Evolutionary conservation across 768 basidiomycete species (phyloP).

Genomic region (Tulasnella sp.): DNA sequence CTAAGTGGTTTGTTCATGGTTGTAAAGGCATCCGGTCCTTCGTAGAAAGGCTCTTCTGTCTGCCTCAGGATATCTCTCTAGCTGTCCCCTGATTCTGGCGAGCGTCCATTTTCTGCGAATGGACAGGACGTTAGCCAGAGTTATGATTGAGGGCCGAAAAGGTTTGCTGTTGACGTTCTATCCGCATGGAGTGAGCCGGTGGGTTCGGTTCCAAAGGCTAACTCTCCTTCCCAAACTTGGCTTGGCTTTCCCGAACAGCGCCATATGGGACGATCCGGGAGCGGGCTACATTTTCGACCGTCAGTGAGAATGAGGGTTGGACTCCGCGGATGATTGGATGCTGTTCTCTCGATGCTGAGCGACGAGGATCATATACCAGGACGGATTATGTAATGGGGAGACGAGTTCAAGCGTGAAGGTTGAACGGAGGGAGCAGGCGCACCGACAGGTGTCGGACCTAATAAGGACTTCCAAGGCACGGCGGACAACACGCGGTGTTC

Average conservation of each 20-base stretch:
- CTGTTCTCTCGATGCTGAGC: not conserved
- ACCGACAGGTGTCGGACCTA: not conserved
- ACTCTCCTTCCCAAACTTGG: not conserved
- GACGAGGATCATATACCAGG: not conserved
- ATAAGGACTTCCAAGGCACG: not conserved
- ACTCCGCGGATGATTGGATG: not conserved
- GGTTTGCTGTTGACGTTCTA: not conserved
- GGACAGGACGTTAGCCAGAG: not conserved
- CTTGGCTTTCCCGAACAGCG: not conserved
- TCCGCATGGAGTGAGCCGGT: not conserved
- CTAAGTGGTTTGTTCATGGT: not conserved
- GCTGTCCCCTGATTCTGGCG: not conserved
- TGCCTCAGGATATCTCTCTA: not conserved
- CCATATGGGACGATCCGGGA: not conserved
- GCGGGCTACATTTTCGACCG: not conserved
- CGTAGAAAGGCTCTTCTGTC: not conserved
- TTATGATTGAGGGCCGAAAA: not conserved
- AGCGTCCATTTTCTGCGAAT: not conserved
- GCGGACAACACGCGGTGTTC: not conserved
- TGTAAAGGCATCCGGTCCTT: not conserved
- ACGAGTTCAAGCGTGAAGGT: not conserved
- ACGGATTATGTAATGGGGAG: not conserved
- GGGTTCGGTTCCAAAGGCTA: not conserved
- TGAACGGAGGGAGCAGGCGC: not conserved
- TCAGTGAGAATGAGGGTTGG: not conserved